Evolutionary conservation across 257 asterid genomes (phyloP).

Genomic region (Solanum sitiens): DNA sequence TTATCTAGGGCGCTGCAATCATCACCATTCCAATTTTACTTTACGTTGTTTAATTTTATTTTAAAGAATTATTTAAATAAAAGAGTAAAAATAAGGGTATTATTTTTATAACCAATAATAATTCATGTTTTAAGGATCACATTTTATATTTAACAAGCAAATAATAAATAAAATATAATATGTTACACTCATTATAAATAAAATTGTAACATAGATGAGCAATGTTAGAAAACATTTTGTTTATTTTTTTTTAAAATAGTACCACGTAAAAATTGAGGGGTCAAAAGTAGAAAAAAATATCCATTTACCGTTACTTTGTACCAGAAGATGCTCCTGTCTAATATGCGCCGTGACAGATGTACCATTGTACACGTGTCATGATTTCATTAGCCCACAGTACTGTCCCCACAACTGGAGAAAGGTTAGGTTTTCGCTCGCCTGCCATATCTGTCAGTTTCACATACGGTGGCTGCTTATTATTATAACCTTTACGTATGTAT

Average conservation of each 20-base stretch:
- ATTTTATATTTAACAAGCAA: neutral
- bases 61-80: too few relatives aligned
- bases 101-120: neutral
- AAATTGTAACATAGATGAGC: neutral
- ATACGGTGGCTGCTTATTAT: constrained; percentile 19
- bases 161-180: neutral
- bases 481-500: constrained; percentile 19
- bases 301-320: neutral
- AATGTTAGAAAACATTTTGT: neutral
- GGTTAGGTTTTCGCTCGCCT: constrained; percentile 19
- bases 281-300: neutral
- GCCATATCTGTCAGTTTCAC: constrained; percentile 28
- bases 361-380: neutral
- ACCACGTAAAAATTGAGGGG: neutral
- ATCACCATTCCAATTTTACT: too few relatives aligned
- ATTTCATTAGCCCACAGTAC: neutral
- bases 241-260: neutral
- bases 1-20: too few relatives aligned
- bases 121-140: neutral
- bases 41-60: too few relatives aligned
- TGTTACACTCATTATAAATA: neutral
- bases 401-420: constrained; percentile 13
- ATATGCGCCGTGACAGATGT: neutral
- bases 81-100: too few relatives aligned
- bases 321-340: neutral